Evolutionary conservation across 495 filamentous ascomycete genomes (phyloP).

Genomic region (Tuber umbilicatum): DNA sequence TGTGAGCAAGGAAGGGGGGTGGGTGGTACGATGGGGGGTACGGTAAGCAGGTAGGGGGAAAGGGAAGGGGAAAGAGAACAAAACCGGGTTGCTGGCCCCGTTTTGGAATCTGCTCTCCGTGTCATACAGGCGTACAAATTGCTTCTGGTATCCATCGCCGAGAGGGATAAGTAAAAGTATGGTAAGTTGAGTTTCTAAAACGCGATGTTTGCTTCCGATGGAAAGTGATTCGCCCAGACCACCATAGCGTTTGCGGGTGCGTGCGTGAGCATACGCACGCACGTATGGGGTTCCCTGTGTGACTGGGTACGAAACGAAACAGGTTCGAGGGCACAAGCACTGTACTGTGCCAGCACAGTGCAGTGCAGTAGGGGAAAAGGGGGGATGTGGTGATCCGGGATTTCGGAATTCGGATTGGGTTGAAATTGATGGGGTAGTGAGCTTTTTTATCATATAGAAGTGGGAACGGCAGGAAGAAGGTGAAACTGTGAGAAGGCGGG

Average conservation of each 20-base stretch:
- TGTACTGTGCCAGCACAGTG: not conserved
- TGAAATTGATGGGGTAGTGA: not conserved
- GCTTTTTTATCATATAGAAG: not conserved
- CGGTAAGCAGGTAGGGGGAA: not conserved
- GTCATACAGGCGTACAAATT: not conserved
- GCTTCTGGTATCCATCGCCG: not conserved
- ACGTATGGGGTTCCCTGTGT: not conserved
- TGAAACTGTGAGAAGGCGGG: not conserved
- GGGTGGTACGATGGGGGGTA: not conserved
- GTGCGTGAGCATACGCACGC: not conserved
- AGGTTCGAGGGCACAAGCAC: not conserved
- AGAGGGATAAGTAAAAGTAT: not conserved
- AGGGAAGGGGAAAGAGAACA: not conserved
- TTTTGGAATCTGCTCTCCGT: constrained; percentile 5
- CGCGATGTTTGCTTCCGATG: constrained; percentile 1
- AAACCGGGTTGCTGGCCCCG: constrained; percentile 3
- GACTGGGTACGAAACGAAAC: not conserved
- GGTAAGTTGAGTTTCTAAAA: constrained; percentile 1
- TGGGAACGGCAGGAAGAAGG: too few species aligned
- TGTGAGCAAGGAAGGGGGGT: not conserved
- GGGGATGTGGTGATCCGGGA: not conserved
- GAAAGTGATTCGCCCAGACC: constrained; percentile 1
- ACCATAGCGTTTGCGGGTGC: not conserved
- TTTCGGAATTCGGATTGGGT: not conserved
- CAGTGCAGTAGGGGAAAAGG: not conserved